phyloP scores from a whole-genome alignment of 352 stramenopile species.

The Pythium folliculosum region DNA sequence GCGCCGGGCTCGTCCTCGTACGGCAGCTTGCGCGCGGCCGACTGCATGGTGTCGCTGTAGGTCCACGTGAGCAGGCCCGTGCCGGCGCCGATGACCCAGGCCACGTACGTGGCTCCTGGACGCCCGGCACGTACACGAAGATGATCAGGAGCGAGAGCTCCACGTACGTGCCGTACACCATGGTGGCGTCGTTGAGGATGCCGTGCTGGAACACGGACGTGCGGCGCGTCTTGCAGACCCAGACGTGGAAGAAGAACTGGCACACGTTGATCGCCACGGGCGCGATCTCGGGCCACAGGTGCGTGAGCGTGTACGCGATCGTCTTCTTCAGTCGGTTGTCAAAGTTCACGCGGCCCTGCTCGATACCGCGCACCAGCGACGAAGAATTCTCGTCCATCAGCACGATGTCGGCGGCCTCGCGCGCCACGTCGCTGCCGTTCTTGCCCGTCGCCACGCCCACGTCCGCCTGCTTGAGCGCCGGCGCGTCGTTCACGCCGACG shows the following conservation, averaged over 20 bases:
- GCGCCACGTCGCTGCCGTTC: slow-evolving; percentile 93
- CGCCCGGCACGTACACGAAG: slow-evolving; percentile 46
- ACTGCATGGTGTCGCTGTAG: slow-evolving; percentile 47
- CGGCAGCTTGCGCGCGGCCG: not conserved
- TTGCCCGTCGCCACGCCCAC: slow-evolving; percentile 97
- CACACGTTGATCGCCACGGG: slow-evolving; percentile 66
- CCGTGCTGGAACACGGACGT: slow-evolving; percentile 67
- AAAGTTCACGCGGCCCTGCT: slow-evolving; percentile 57
- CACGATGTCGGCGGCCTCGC: slow-evolving; percentile 94
- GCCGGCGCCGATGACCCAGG: slow-evolving; percentile 46
- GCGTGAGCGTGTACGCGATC: slow-evolving; percentile 91
- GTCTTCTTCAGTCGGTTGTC: slow-evolving; percentile 95
- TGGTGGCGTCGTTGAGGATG: slow-evolving; percentile 75
- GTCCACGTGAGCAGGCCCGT: slow-evolving; percentile 39
- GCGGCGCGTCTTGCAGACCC: slow-evolving; percentile 86
- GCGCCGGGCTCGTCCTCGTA: not conserved
- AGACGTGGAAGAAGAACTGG: slow-evolving; percentile 68
- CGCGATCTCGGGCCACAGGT: slow-evolving; percentile 82
- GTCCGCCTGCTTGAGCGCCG: slow-evolving; percentile 80
- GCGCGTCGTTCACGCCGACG: slow-evolving; percentile 67
- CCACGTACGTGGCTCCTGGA: slow-evolving; percentile 50
- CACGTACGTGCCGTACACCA: slow-evolving; percentile 52
- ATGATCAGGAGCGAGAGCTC: slow-evolving; percentile 47
- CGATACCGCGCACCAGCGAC: slow-evolving; percentile 88
- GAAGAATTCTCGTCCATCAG: slow-evolving; percentile 96